Base-by-base conservation (phyloP, 345 rosid species). In the Sisymbrium altissimum region DNA sequence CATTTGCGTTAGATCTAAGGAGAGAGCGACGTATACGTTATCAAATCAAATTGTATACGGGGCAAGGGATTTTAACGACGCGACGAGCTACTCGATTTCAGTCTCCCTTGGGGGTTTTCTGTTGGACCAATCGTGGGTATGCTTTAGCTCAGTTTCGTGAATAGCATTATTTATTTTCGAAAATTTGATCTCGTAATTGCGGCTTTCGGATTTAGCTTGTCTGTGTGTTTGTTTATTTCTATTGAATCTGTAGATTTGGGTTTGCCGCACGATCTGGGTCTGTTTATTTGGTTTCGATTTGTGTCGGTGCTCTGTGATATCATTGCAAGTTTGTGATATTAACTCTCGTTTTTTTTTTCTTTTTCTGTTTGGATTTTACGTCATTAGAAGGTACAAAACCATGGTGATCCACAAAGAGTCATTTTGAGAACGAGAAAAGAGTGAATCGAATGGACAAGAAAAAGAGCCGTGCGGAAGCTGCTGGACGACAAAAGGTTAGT, bases 401-500 rank as follows among this genome's bases (percentile, higher is more conserved):
- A 83, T 84, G 88, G 64, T 64, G 74, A 74, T 83, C n/a, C 41
- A 60, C 19, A 35, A 66, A 76, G 48, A 52, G 38, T 73, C 50
- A 7, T 64, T 35, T 81, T 84, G 63, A 73, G 83, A 30, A 60
- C 39, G 32, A 67, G 46, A 67, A 41, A 64, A 33, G 78, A 70
- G 87, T 63, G 78, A 82, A 78, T 76, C 69, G 55, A 82, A 94
- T 91, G 97, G 98, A 94, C 73, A 91, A 89, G 86, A 91, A 88
- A 84, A 94, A 88, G 88, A 88, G 66, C 77, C 92, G 96, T 68
- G 77, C 84, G 27, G 97, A 94, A 29, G 90, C 93, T 1, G 98
- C 98, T 1, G 98, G 98, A 23, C 96, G 97, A 12, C 88, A 91
- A 75, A 91, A 85, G 97, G 98, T 91, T 77, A 32, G 77, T 25